Conservation (phyloP, 2,329 filamentous ascomycete genomes). For the Fusarium keratoplasticum region DNA sequence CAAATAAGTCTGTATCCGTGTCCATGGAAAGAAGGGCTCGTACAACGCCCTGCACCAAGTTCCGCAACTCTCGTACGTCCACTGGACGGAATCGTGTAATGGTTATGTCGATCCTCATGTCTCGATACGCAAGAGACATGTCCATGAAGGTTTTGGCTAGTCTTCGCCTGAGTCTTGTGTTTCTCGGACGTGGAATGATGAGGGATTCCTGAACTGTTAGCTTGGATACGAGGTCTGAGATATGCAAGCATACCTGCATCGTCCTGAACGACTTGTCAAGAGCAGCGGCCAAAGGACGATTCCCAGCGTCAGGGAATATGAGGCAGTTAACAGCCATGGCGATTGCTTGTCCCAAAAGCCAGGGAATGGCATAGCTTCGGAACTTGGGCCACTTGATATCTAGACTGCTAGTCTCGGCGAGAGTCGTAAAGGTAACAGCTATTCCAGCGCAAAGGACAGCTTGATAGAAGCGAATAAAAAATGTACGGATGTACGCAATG, state of each 20-base stretch:
- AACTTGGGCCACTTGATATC: conserved; percentile 62
- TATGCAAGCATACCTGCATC: conserved; percentile 54
- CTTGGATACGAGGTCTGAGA: not conserved
- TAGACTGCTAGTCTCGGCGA: conserved; percentile 60
- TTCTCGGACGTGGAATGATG: conserved; percentile 45
- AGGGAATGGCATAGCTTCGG: conserved; percentile 65
- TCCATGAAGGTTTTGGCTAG: conserved; percentile 66
- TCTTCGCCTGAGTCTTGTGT: conserved; percentile 52
- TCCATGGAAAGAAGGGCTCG: conserved; percentile 64
- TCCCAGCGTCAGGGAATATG: conserved; percentile 67
- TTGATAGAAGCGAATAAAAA: conserved; percentile 68
- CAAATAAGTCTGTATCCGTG: conserved; percentile 60
- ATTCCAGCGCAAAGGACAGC: conserved; percentile 66
- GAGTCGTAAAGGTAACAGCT: conserved; percentile 64
- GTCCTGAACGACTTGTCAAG: conserved; percentile 60
- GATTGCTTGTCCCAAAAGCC: conserved; percentile 66
- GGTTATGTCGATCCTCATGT: conserved; percentile 68
- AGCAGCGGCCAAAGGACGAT: conserved; percentile 61
- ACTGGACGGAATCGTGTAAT: conserved; percentile 63
- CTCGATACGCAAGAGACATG: conserved; percentile 66
- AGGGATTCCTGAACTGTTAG: conserved; percentile 46
- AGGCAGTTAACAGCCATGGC: conserved; percentile 60
- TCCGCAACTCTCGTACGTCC: conserved; percentile 63
- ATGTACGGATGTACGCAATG: conserved; percentile 65
- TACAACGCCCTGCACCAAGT: conserved; percentile 66